These are phyloP conservation scores for Hymenotorrendiella dingleyae DNA, from an alignment of 2,329 filamentous ascomycete species.

Conservation along the genomic window DNA sequence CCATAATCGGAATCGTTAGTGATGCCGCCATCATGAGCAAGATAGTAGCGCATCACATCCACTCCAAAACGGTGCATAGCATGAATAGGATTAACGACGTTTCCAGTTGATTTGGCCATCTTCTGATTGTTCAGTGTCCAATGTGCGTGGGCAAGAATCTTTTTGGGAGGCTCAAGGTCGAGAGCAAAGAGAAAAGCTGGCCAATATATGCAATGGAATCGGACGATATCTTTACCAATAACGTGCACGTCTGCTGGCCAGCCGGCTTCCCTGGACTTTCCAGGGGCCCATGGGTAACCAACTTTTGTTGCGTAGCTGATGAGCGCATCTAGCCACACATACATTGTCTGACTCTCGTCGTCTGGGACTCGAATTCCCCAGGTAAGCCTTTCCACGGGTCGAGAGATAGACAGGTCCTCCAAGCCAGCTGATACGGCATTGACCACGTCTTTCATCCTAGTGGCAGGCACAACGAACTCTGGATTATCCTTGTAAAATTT, in stretches of 20 bases:
- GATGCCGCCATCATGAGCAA: constrained; percentile 74
- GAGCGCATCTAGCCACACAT: constrained; percentile 96
- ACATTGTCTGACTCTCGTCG: constrained; percentile 83
- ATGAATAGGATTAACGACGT: constrained; percentile 91
- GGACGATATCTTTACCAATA: constrained; percentile 92
- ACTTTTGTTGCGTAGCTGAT: constrained; percentile 88
- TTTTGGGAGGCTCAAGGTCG: constrained; percentile 69
- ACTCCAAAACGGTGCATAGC: constrained; percentile 84
- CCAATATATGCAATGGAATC: constrained; percentile 98
- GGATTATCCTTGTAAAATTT: constrained; percentile 75
- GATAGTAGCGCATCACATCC: constrained; percentile 84
- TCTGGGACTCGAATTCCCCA: constrained; percentile 91
- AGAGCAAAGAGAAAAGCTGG: constrained; percentile 90
- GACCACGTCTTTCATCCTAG: constrained; percentile 73
- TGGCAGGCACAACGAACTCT: constrained; percentile 65
- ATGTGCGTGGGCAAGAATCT: constrained; percentile 83
- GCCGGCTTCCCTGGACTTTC: constrained; percentile 53
- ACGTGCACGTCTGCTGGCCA: constrained; percentile 94
- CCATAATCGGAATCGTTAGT: constrained; percentile 76
- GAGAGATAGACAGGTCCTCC: constrained; percentile 82
- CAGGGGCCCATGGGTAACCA: constrained; percentile 76
- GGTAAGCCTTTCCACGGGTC: constrained; percentile 67
- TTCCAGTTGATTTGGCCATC: constrained; percentile 95
- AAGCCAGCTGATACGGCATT: constrained; percentile 71
- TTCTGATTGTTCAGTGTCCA: constrained; percentile 91